Conservation (phyloP, 2,329 filamentous ascomycete species). For the Calonectria pauciramosa region DNA sequence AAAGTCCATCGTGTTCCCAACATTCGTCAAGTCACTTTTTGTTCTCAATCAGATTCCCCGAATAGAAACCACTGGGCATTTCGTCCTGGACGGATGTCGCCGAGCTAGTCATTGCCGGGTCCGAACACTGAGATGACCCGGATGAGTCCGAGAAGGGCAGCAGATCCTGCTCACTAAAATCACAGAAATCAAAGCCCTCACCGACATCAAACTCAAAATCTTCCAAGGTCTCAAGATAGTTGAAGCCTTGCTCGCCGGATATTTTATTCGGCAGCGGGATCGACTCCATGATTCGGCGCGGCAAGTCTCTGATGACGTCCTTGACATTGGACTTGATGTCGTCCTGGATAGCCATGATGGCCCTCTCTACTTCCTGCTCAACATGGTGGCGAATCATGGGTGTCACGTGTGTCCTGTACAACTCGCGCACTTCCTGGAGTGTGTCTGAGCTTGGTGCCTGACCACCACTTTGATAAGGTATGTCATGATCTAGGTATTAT, state of each 20-base stretch:
- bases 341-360: slow-evolving; percentile 15
- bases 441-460: background rate
- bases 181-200: slow-evolving; percentile 18
- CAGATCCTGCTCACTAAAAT: background rate
- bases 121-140: background rate
- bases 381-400: slow-evolving; percentile 24
- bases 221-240: background rate
- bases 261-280: slow-evolving; percentile 6
- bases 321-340: slow-evolving; percentile 24
- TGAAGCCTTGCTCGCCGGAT: background rate
- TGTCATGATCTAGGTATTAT: slow-evolving; percentile 17
- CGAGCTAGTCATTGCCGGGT: slow-evolving; percentile 10
- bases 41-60: background rate
- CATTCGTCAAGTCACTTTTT: background rate
- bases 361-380: slow-evolving; percentile 26
- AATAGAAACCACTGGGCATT: background rate
- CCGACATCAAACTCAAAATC: background rate
- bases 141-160: background rate
- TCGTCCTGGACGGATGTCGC: slow-evolving; percentile 22
- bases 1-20: background rate
- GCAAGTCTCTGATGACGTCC: slow-evolving; percentile 18
- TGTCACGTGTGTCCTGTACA: slow-evolving; percentile 12
- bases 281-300: slow-evolving; percentile 23
- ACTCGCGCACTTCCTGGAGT: slow-evolving; percentile 9
- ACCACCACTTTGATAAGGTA: slow-evolving; percentile 2